phyloP scores from a whole-genome alignment of 2,329 filamentous ascomycete genomes.

The Talaromyces sp. region DNA sequence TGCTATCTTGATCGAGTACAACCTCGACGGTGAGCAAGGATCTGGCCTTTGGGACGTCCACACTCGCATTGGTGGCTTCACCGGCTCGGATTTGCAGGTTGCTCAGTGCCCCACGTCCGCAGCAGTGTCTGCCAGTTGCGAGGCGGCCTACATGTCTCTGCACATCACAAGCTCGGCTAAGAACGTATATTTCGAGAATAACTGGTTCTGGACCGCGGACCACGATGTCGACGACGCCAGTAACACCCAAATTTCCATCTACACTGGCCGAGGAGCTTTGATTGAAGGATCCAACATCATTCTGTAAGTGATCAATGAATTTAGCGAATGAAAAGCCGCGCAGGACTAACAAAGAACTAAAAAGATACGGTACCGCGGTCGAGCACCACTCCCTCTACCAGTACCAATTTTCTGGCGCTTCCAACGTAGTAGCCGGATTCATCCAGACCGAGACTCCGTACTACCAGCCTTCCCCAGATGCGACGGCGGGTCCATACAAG shows the following conservation, averaged over 20 bases:
- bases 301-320: constrained; percentile 26
- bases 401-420: constrained; percentile 39
- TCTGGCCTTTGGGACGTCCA: constrained; percentile 55
- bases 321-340: neutral
- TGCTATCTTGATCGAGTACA: constrained; percentile 68
- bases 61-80: constrained; percentile 47
- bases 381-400: constrained; percentile 46
- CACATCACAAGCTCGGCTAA: constrained; percentile 29
- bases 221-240: constrained; percentile 49
- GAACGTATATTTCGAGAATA: constrained; percentile 44
- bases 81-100: constrained; percentile 41
- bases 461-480: constrained; percentile 33
- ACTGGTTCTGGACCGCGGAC: constrained; percentile 49
- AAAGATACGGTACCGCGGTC: constrained; percentile 35
- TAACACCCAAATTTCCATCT: constrained; percentile 48
- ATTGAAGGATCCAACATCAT: constrained; percentile 40
- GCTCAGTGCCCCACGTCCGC: constrained; percentile 39
- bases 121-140: constrained; percentile 26
- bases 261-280: constrained; percentile 47
- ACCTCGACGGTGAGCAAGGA: constrained; percentile 48
- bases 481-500: constrained; percentile 26
- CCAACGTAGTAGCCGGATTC: constrained; percentile 26
- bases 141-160: constrained; percentile 32
- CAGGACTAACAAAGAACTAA: neutral
- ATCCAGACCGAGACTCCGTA: constrained; percentile 38